Evolutionary conservation across 805 yeast species (phyloP), one percentile per base, ranked within the genome.

Genomic region (Teunomyces tritomae): DNA sequence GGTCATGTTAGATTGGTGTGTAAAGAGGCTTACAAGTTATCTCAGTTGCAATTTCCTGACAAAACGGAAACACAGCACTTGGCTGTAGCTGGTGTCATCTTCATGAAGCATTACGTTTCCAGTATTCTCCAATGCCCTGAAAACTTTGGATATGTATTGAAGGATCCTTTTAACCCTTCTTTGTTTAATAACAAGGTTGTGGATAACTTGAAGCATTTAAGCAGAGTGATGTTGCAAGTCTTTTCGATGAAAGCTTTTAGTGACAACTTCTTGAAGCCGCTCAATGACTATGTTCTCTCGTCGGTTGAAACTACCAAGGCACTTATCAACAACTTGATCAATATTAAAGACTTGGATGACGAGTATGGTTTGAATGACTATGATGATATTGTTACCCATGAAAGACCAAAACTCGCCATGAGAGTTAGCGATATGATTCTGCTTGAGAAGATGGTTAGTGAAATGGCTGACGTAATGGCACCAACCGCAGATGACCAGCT

Each of bases 201-300:
- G 28, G 74, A 76, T 43, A 89, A 88, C 58, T 64, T 89, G 48
- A 57, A 65, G 14, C 79, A 79, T 46, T 70, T 88, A 41, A 68
- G 82, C 28, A 76, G 82, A 48, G 79, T 86, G 8, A 57, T 89
- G 44, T 69, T 77, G 28, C 96, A 88, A 62, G 63, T 87, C 32
- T 83, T 86, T 17, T 64, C 82, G 3, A 82, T 89, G 83, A 75
- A 77, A 51, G 80, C 87, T 1, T 89, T 89, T 66, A 79, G 78
- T 10, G 83, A 86, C 54, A 79, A 84, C 42, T 89, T 82, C 62
- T 65, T 89, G 55, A 90, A 87, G 59, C 96, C 96, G 1, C 71
- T 89, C 59, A 87, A 87, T 62, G 91, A 86, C 39, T 87, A 80
- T 58, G 76, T 89, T 37, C 73, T 70, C 44, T 68, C 78, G 10